These are phyloP conservation scores for Tolypocladium inflatum DNA, from an alignment of 2,329 filamentous ascomycete genomes.

Conservation along the genomic window DNA sequence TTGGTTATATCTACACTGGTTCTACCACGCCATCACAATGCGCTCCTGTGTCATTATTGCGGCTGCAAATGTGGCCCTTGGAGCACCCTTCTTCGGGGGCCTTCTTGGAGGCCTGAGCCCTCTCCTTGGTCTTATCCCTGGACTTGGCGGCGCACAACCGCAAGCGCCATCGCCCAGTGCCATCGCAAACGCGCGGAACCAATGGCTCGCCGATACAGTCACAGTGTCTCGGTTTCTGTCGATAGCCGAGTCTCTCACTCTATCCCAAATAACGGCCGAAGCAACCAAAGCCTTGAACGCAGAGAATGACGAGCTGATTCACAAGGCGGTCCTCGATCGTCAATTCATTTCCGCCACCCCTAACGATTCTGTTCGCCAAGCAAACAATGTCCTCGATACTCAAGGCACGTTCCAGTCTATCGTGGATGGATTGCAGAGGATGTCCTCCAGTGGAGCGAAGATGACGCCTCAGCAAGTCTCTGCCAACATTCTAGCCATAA, in stretches of 20 bases:
- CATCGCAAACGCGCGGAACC: conserved; percentile 1
- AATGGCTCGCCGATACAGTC: conserved; percentile 7
- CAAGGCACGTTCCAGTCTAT: conserved; percentile 7
- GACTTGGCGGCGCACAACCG: not conserved
- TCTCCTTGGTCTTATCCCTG: not conserved
- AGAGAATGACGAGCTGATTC: conserved; percentile 7
- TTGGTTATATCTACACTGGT: not conserved
- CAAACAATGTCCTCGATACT: conserved; percentile 4
- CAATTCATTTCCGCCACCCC: conserved; percentile 1
- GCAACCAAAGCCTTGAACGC: conserved; percentile 4
- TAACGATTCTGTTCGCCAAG: conserved; percentile 1
- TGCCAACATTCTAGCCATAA: conserved; percentile 3
- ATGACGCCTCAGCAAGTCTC: conserved; percentile 3
- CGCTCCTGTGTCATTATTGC: not conserved
- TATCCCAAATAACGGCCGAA: not conserved
- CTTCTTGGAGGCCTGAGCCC: not conserved
- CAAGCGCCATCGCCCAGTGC: not conserved
- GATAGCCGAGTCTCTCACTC: conserved; percentile 3
- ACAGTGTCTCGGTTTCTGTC: conserved; percentile 8
- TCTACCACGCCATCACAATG: not conserved
- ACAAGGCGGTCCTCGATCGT: conserved; percentile 8
- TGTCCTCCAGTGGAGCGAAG: conserved; percentile 1
- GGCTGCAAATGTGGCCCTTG: not conserved
- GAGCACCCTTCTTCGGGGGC: not conserved
- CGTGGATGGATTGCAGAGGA: conserved; percentile 3